Base-by-base conservation (phyloP, 208 protist genomes). In the Wallacemonas sp. region DNA sequence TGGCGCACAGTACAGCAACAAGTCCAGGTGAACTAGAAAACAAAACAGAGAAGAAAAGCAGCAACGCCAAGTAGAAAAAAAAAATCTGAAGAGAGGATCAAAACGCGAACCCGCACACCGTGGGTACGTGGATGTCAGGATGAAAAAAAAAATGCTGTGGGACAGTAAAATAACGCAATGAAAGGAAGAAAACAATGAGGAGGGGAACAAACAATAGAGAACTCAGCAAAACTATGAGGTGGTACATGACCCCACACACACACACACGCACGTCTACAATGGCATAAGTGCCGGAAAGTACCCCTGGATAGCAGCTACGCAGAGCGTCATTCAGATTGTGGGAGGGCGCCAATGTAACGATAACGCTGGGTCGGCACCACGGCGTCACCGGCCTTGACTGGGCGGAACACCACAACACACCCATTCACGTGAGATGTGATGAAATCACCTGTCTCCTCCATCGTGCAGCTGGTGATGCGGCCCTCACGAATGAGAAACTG, bases 391-490 rank as follows among this genome's bases (percentile, higher is more conserved):
- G 76, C 78, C 28, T 62, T 36, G 28, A 63, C 63, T 1, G 80
- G 75, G 15, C 79, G 71, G 59, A 88, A 79, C 14, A 86, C 80
- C 2, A 81, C 46, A 6, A 87, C 28, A 39, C 72, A 77, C 36
- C 84, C 84, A 47, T 62, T 73, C 28, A 58, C 58, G 11, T 74
- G 66, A 11, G 84, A 63, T 17, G 74, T 68, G 24, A 91, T 79
- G 17, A 79, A 70, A 60, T 86, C 80, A 5, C 75, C 69, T 39
- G 85, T 80, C 6, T 79, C 70, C 61, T 75, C 73, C 24, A 68
- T 65, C 30, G 81, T 75, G 28, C 82, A 70, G 56, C 47, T 68
- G 8, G 85, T 87, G 11, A 91, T 65, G 33, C 66, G 73, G 39
- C 79, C 79, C 60, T 91, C 85, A 9, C 66, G 76, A 22, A 84